Base-by-base conservation (phyloP, 495 filamentous ascomycete genomes). In the Cercophora newfieldiana region DNA sequence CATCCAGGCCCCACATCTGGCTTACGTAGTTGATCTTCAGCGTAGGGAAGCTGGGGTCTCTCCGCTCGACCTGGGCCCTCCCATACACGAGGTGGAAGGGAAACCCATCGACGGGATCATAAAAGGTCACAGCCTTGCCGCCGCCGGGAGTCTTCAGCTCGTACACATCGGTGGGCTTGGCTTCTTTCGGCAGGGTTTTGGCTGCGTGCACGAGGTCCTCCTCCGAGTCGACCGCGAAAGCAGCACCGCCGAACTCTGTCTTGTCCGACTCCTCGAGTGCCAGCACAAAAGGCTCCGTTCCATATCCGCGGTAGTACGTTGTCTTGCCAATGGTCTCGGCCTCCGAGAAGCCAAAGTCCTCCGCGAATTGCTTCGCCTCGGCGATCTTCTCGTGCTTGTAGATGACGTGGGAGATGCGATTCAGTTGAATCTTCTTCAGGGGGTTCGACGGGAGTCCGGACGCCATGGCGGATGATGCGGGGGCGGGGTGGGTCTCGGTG, bases 261-360 rank as follows among this genome's bases (percentile, higher is more conserved):
- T 82, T 81, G 28, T 78, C 74, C 0, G 81, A 79, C 53, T 82
- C 81, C 25, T 73, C 74, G 53, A 82, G 77, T 64, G 81, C 83
- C 31, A 86, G 77, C 7, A 87, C 74, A 67, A 85, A 88, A 18
- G 84, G 87, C 59, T 88, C 86, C n/a, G 74, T 74, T 8, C 87
- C 85, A 69, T 87, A 87, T 7, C 87, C 86, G 29, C 85, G 79
- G 74, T 80, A 88, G 77, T 83, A 88, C 12, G 85, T 81, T 59
- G 80, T 81, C 57, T 81, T 74, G 26, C 81, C 79, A 1, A 80
- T 70, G 53, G 73, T 72, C 48, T 80, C 78, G 3, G 73, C 72
- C 37, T 82, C 76, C 14, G 69, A 70, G 71, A 89, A 83, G 63
- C 87, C 86, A 72, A 89, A 89, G 74, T 88, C 86, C 0, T 76